Conservation (phyloP, 192 early-diverging fungal genomes). For the Coemansia sp. region DNA sequence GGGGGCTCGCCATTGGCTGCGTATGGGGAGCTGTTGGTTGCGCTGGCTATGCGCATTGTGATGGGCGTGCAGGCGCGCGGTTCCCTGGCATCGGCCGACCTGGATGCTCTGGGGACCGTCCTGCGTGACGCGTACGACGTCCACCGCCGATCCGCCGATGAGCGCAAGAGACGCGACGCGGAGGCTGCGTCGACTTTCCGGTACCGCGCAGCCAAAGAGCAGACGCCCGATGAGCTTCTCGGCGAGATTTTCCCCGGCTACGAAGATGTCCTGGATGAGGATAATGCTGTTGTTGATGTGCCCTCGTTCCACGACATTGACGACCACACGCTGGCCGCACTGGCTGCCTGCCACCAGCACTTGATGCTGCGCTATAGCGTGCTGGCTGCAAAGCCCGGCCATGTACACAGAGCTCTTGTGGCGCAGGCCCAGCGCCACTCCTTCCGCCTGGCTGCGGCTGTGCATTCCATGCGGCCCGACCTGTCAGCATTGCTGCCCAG, state of each 20-base stretch:
- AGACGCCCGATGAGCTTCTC: slow-evolving; percentile 69
- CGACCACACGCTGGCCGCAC: slow-evolving; percentile 49
- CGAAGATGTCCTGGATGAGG: slow-evolving; percentile 59
- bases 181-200: slow-evolving; percentile 44
- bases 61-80: slow-evolving; percentile 41
- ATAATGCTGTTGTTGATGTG: slow-evolving; percentile 4
- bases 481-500: slow-evolving; percentile 5
- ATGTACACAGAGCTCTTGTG: slow-evolving; percentile 13
- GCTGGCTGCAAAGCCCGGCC: not conserved
- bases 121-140: slow-evolving; percentile 37
- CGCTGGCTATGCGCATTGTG: slow-evolving; percentile 19
- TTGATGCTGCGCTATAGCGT: slow-evolving; percentile 51
- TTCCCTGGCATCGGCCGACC: slow-evolving; percentile 10
- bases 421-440: slow-evolving; percentile 26
- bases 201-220: slow-evolving; percentile 40
- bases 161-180: slow-evolving; percentile 23
- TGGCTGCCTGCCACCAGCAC: slow-evolving; percentile 55
- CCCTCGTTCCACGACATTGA: slow-evolving; percentile 50
- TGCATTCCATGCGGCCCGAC: slow-evolving; percentile 15
- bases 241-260: slow-evolving; percentile 82
- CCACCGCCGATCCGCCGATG: slow-evolving; percentile 31
- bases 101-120: slow-evolving; percentile 23
- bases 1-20: slow-evolving; percentile 10
- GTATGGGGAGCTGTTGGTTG: slow-evolving; percentile 28
- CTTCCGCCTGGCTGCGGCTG: slow-evolving; percentile 23